Base-by-base conservation (phyloP, 495 filamentous ascomycete species). In the Parathielavia hyrcaniae region DNA sequence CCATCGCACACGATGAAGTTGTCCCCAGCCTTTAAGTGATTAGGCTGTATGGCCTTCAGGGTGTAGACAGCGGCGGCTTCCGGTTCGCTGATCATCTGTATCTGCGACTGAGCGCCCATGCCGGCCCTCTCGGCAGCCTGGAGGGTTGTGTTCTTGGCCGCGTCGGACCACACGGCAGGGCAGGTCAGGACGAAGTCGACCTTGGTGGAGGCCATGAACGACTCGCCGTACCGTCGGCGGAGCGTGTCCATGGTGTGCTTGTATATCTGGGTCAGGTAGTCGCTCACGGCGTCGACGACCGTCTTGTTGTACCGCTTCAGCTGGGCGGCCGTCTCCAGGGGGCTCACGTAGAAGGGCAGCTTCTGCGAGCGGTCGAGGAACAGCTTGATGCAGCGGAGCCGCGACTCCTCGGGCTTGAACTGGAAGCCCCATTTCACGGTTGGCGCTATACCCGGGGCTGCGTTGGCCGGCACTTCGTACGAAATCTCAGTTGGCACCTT, bases 141-240 rank as follows among this genome's bases (percentile, higher is more conserved):
- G 34, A 83, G 66, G 0, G 85, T 88, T 14, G 79, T 80, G 50
- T 81, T 79, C 68, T 89, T 88, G n/a, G 86, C 86, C 17, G 78
- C 77, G 49, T 90, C 86, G 10, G 82, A 83, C 87, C 87, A 89
- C n/a, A 90, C 81, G n/a, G 87, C 87, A 7, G 87, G 87, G 38
- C 88, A 88, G 0, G 87, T 90, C 23, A 90, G 73, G 23, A 90
- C 82, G 59, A 85, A 87, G 41, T 84, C 80, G 34, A 88, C 78
- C 38, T 78, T 79, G 10, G 80, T 86, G 3, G 75, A 78, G 6
- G 75, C 73, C 67, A 90, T 78, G 57, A 85, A 81, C 6, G 79
- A 79, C 61, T 80, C 72, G 46, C 84, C 85, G 38, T 88, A 77
- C 4, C 86, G 76, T 14, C 84, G 75, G 1, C 81, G 83, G 35